Base-by-base conservation (phyloP, 2,329 filamentous ascomycete species). In the Phaeosphaeriaceae sp. region DNA sequence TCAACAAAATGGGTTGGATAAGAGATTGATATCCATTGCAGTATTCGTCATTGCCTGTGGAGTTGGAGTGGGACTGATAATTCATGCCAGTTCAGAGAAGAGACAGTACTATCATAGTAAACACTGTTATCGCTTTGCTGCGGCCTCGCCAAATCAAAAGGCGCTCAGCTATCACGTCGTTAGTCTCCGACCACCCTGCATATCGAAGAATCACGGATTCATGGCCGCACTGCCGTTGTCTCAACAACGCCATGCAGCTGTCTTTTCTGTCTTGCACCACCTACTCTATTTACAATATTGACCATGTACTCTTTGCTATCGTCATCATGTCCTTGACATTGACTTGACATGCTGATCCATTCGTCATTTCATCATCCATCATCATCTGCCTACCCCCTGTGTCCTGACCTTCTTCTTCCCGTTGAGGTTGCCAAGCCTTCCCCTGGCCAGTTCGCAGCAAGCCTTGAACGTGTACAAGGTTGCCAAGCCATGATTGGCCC, bases 121-220 rank as follows among this genome's bases (percentile, higher is more conserved):
- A n/a, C n/a, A n/a, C 23, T 3, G 23, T 26, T 26, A 26, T 26
- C 23, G 21, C 21, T 23, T 26, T 26, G 11, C 11, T 11, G 21
- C 21, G 4, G 21, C 21, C 8, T 23, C 21, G 42, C 49, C 58
- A 48, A 63, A 60, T 58, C 61, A 60, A 40, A 43, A 39, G 20
- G 23, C 47, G 44, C 47, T 41, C 48, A 48, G 59, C 57, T 59
- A 63, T 59, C 53, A 48, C 46, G 41, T 46, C 44, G 17, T 46
- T 50, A 48, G 45, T 42, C 43, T 21, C 52, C 52, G 45, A 50
- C 56, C 52, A 44, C 57, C 45, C 50, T 58, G 56, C 61, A 64
- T 61, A 57, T 58, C 54, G 47, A 52, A 15, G 12, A 37, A 32
- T 42, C 46, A 47, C 52, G 47, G n/a, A n/a, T n/a, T n/a, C n/a